A percentile compares a stretch with the other conserved stretches of the same genome.
Conservation (phyloP, 805 yeast species). For the Metschnikowia borealis region DNA sequence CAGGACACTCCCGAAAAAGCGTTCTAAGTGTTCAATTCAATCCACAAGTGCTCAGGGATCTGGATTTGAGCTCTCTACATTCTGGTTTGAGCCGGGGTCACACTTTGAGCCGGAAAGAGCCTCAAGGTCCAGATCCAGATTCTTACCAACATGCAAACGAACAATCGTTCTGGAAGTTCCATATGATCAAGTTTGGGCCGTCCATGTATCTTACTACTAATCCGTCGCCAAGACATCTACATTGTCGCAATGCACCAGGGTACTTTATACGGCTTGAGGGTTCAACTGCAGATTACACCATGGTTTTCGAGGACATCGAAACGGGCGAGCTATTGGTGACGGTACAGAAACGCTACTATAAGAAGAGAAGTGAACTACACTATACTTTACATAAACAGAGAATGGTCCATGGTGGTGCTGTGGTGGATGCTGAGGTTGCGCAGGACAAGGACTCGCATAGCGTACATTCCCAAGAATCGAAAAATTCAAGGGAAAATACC, state of each 20-base stretch:
- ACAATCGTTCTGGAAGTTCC: conserved; percentile 58
- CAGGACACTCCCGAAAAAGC: neutral
- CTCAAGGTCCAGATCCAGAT: conserved; percentile 11
- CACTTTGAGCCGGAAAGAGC: conserved; percentile 10
- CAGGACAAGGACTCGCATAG: neutral
- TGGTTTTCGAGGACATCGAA: conserved; percentile 16
- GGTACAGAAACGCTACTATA: conserved; percentile 5
- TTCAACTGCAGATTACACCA: conserved; percentile 1
- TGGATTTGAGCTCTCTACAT: neutral
- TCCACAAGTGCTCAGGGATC: neutral
- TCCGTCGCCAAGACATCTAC: conserved; percentile 57
- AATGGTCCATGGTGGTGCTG: conserved; percentile 3
- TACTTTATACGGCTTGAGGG: conserved; percentile 38
- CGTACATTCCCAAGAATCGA: neutral
- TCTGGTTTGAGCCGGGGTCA: neutral
- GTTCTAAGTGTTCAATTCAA: neutral
- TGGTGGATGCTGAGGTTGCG: neutral
- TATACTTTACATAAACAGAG: conserved; percentile 6
- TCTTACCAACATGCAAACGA: neutral
- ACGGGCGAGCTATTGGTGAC: conserved; percentile 13
- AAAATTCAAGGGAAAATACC: neutral
- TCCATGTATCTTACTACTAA: conserved; percentile 63
- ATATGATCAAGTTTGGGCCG: conserved; percentile 49
- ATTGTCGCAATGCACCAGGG: conserved; percentile 60
- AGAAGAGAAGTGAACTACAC: conserved; percentile 2